Conservation (phyloP, 805 yeast species). For the Middelhovenomyces tepae region DNA sequence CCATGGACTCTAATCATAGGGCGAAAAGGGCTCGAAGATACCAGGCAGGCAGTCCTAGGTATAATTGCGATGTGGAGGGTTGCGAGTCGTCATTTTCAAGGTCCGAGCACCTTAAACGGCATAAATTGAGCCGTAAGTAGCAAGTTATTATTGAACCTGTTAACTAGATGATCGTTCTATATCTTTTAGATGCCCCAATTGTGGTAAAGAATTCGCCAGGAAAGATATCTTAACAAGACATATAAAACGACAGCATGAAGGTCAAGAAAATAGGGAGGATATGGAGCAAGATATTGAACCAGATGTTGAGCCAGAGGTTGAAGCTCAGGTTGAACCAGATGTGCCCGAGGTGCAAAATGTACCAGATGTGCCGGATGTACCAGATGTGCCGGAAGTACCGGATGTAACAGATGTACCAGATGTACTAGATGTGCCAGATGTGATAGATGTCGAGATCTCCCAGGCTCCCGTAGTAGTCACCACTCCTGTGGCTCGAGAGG, state of each 20-base stretch:
- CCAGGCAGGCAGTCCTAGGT: slow-evolving; percentile 9
- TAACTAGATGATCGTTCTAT: slow-evolving; percentile 8
- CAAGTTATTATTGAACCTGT: background rate
- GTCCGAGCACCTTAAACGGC: slow-evolving; percentile 17
- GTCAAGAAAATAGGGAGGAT: background rate
- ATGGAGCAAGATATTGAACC: background rate
- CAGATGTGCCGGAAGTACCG: background rate
- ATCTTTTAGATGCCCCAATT: slow-evolving; percentile 11
- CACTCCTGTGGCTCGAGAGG: too few relatives aligned
- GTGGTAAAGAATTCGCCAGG: slow-evolving; percentile 13
- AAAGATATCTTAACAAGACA: slow-evolving; percentile 17
- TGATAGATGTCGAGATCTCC: slow-evolving; percentile 7
- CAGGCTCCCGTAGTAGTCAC: too few relatives aligned
- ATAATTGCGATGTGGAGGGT: slow-evolving; percentile 4
- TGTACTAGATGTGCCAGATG: slow-evolving; percentile 6
- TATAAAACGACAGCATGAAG: slow-evolving; percentile 11
- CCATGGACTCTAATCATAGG: too few relatives aligned
- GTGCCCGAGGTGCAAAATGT: background rate
- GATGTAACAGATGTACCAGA: background rate
- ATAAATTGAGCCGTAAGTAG: slow-evolving; percentile 13
- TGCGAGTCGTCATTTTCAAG: slow-evolving; percentile 16
- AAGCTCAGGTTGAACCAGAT: too few relatives aligned
- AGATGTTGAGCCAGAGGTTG: too few relatives aligned
- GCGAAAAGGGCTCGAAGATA: slow-evolving; percentile 7
- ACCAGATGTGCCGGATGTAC: background rate